A percentile compares a stretch with the other conserved stretches of the same genome.
phyloP scores from a whole-genome alignment of 305 asterid species.

The Fraxinus velutina region DNA sequence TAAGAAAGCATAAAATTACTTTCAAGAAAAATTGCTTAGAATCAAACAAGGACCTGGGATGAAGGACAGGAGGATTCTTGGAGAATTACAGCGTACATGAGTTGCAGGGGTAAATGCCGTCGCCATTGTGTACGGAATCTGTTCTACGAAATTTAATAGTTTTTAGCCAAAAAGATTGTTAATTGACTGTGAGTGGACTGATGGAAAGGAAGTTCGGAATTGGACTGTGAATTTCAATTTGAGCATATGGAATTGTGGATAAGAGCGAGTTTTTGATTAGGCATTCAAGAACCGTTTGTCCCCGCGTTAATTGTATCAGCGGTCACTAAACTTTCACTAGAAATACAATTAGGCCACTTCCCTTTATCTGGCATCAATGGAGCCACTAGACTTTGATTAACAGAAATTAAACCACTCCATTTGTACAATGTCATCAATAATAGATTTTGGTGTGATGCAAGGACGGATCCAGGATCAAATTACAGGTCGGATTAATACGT shows the following conservation, averaged over 20 bases:
- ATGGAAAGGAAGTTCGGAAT: background rate
- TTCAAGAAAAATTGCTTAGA: background rate
- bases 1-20: background rate
- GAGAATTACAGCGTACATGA: conserved; percentile 42
- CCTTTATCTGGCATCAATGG: background rate
- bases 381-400: background rate
- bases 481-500: too few species aligned
- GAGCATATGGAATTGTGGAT: conserved; percentile 23
- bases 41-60: conserved; percentile 31
- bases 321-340: background rate
- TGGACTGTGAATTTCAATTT: background rate
- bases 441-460: background rate
- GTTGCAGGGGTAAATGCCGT: conserved; percentile 55
- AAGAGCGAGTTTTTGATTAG: conserved; percentile 22
- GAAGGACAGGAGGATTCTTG: conserved; percentile 36
- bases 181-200: background rate
- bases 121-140: conserved; percentile 44
- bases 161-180: background rate
- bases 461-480: too few species aligned
- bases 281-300: background rate
- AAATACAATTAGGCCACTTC: background rate
- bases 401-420: background rate
- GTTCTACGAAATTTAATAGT: conserved; percentile 33
- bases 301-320: background rate
- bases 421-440: background rate